Evolutionary conservation across 306 rosid species (phyloP).

Genomic region (Trifolium dubium): DNA sequence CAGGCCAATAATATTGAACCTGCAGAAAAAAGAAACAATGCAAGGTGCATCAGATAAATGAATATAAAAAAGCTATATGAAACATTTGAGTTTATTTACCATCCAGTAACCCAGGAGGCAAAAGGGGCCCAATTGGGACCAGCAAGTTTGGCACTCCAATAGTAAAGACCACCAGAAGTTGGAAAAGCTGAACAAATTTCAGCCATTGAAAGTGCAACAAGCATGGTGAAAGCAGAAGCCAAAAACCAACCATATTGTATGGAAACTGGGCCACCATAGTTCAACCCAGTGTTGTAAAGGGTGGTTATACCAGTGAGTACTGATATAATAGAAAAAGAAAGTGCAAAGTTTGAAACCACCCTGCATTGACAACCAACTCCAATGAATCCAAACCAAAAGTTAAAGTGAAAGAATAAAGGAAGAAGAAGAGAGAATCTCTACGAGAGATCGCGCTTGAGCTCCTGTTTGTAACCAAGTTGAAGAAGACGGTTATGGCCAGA

Average conservation of each 20-base stretch:
- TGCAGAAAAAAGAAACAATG: slow-evolving; percentile 53
- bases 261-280: slow-evolving; percentile 83
- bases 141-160: slow-evolving; percentile 98
- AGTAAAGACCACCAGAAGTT: slow-evolving; percentile 94
- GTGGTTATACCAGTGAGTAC: slow-evolving; percentile 88
- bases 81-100: slow-evolving; percentile 42
- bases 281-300: slow-evolving; percentile 78
- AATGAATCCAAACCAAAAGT: slow-evolving; percentile 7
- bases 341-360: slow-evolving; percentile 79
- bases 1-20: slow-evolving; percentile 98
- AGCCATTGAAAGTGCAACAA: slow-evolving; percentile 91
- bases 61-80: background rate
- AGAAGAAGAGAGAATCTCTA: slow-evolving; percentile 33
- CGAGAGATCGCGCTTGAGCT: slow-evolving; percentile 94
- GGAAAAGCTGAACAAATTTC: slow-evolving; percentile 95
- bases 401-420: background rate
- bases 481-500: slow-evolving; percentile 87
- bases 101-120: slow-evolving; percentile 98
- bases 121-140: slow-evolving; percentile 90
- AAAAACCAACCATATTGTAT: slow-evolving; percentile 79
- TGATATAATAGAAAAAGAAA: slow-evolving; percentile 83
- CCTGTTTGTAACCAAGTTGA: slow-evolving; percentile 93
- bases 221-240: slow-evolving; percentile 73
- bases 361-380: slow-evolving; percentile 43
- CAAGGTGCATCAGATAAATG: slow-evolving; percentile 37